Conservation (phyloP, 331 rosid species). For the Spiraea crenata region DNA sequence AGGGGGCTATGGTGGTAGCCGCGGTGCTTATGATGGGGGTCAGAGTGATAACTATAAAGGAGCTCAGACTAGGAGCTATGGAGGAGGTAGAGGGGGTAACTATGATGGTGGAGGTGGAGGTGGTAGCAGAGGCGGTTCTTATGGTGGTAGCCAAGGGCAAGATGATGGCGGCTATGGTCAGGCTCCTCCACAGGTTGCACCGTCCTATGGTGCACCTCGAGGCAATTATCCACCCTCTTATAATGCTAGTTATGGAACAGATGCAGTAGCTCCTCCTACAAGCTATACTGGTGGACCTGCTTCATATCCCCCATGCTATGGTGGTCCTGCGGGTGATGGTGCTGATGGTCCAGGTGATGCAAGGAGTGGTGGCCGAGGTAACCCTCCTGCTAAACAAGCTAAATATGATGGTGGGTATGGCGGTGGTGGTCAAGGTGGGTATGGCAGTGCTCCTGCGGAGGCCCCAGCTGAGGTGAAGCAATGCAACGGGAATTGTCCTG, state of each 20-base stretch:
- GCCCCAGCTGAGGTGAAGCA: constrained; percentile 76
- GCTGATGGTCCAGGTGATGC: constrained; percentile 49
- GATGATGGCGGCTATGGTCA: constrained; percentile 77
- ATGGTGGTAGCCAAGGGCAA: constrained; percentile 65
- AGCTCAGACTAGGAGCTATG: too few relatives aligned
- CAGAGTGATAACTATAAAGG: constrained; percentile 56
- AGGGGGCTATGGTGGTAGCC: constrained; percentile 56
- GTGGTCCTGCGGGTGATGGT: constrained; percentile 61
- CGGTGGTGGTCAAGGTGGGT: constrained; percentile 69
- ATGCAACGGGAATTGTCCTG: constrained; percentile 84
- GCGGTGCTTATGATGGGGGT: constrained; percentile 45
- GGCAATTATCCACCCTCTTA: constrained; percentile 62
- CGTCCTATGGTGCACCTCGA: constrained; percentile 55
- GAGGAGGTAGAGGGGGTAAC: constrained; percentile 49
- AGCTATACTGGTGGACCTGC: constrained; percentile 81
- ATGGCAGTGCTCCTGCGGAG: constrained; percentile 63
- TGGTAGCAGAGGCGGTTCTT: constrained; percentile 57
- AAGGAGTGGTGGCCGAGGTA: constrained; percentile 55
- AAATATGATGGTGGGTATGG: constrained; percentile 51
- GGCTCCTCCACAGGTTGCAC: constrained; percentile 62
- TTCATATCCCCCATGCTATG: constrained; percentile 85
- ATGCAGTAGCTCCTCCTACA: constrained; percentile 92
- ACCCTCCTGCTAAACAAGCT: constrained; percentile 52
- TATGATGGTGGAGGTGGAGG: constrained; percentile 54
- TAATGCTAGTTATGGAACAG: constrained; percentile 63